phyloP scores from a whole-genome alignment of 106 monocot species.

The Acorus calamus region DNA sequence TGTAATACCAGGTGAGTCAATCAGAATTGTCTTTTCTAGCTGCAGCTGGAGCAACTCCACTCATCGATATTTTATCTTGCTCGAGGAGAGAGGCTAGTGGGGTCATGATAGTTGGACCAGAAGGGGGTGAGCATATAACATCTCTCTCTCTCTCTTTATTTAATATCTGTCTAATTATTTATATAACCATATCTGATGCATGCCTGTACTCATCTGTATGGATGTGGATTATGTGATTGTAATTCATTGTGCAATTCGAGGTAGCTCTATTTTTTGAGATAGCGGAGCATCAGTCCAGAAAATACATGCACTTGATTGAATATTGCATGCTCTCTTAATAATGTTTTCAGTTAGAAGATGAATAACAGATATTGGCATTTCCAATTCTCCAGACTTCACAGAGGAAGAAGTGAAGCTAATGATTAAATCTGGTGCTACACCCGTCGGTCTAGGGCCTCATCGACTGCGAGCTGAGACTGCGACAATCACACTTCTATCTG shows the following conservation, averaged over 20 bases:
- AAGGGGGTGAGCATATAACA: conserved; percentile 54
- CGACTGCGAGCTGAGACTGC: conserved; percentile 95
- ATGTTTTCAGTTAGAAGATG: too few relatives aligned
- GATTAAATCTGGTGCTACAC: conserved; percentile 50
- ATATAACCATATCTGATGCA: too few relatives aligned
- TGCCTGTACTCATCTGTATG: too few relatives aligned
- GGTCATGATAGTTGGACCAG: conserved; percentile 75
- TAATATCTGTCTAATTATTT: not conserved
- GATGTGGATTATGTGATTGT: too few relatives aligned
- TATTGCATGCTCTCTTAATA: too few relatives aligned
- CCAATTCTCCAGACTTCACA: conserved; percentile 56
- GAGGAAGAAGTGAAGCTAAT: conserved; percentile 63
- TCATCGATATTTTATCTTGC: conserved; percentile 36
- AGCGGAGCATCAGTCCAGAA: too few relatives aligned
- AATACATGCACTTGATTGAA: too few relatives aligned
- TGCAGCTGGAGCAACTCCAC: conserved; percentile 67
- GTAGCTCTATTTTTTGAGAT: too few relatives aligned
- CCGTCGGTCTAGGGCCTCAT: conserved; percentile 70
- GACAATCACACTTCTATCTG: conserved; percentile 55
- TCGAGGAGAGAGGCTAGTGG: conserved; percentile 31
- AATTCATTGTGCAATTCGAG: too few relatives aligned
- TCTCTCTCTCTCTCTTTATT: not conserved
- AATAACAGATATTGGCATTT: too few relatives aligned
- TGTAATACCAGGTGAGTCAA: conserved; percentile 33
- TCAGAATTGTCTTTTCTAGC: conserved; percentile 71